Evolutionary conservation across 2,329 filamentous ascomycete species (phyloP).

Genomic region (Paraphoma chrysanthemicola): DNA sequence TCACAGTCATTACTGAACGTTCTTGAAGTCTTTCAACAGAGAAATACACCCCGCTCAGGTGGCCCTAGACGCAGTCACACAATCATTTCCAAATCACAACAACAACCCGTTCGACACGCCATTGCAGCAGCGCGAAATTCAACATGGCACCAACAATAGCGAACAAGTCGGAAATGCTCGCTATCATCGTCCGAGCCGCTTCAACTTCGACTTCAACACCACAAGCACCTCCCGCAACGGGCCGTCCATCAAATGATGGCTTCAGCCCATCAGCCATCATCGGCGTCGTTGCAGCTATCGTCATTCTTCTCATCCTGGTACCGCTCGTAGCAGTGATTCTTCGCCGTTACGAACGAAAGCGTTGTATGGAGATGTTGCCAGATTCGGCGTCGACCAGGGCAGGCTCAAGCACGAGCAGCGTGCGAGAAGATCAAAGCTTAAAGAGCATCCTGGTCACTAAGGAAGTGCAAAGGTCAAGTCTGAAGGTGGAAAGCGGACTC

Average conservation of each 20-base stretch:
- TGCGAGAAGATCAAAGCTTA: constrained; percentile 24
- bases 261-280: constrained; percentile 28
- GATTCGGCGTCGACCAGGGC: constrained; percentile 3
- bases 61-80: too few relatives aligned
- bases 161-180: not conserved
- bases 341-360: constrained; percentile 25
- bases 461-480: constrained; percentile 27
- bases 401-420: constrained; percentile 17
- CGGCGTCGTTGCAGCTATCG: constrained; percentile 28
- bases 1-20: constrained; percentile 8
- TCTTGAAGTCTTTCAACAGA: not conserved
- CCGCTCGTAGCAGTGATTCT: constrained; percentile 27
- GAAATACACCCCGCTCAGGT: too few relatives aligned
- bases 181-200: not conserved
- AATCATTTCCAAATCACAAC: not conserved
- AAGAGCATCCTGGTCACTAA: constrained; percentile 31
- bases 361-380: constrained; percentile 23
- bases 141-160: not conserved
- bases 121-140: not conserved
- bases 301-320: constrained; percentile 23
- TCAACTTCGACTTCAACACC: constrained; percentile 11
- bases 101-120: not conserved
- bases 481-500: constrained; percentile 19
- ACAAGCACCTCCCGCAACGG: constrained; percentile 16
- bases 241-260: constrained; percentile 13